phyloP scores from a whole-genome alignment of 2,329 filamentous ascomycete species.

The Colletotrichum noveboracense region DNA sequence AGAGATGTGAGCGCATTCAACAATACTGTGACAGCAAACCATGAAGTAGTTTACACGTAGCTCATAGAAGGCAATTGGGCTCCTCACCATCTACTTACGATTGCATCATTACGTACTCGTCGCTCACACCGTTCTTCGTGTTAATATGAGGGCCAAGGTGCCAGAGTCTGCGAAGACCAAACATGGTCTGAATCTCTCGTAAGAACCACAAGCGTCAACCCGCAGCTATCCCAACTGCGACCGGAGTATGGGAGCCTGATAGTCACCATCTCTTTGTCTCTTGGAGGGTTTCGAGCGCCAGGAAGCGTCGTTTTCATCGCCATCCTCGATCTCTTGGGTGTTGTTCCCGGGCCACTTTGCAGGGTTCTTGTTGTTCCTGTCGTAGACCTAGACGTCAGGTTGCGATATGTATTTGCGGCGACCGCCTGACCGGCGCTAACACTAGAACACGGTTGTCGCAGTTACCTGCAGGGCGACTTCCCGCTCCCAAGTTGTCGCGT shows the following conservation, averaged over 20 bases:
- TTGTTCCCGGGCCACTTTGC: neutral
- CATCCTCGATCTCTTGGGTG: neutral
- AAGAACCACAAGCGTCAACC: too few species aligned
- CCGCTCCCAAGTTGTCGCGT: neutral
- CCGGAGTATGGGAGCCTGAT: too few species aligned
- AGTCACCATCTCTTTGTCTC: too few species aligned
- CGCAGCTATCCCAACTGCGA: too few species aligned
- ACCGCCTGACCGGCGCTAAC: neutral
- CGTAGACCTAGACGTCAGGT: neutral
- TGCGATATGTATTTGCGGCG: neutral
- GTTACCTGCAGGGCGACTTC: neutral
- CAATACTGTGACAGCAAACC: slow-evolving; percentile 33
- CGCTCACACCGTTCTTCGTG: neutral
- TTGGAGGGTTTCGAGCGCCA: too few species aligned
- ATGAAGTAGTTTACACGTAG: neutral
- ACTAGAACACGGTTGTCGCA: neutral
- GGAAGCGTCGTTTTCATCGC: neutral
- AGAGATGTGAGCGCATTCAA: slow-evolving; percentile 63
- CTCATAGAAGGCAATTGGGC: neutral
- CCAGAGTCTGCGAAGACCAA: neutral
- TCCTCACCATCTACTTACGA: neutral
- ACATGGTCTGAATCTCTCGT: neutral
- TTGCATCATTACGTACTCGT: neutral
- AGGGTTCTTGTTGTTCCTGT: neutral
- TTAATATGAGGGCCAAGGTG: neutral